Conservation (phyloP, 1,284 basidiomycete genomes). For the Tranzscheliella williamsii region DNA sequence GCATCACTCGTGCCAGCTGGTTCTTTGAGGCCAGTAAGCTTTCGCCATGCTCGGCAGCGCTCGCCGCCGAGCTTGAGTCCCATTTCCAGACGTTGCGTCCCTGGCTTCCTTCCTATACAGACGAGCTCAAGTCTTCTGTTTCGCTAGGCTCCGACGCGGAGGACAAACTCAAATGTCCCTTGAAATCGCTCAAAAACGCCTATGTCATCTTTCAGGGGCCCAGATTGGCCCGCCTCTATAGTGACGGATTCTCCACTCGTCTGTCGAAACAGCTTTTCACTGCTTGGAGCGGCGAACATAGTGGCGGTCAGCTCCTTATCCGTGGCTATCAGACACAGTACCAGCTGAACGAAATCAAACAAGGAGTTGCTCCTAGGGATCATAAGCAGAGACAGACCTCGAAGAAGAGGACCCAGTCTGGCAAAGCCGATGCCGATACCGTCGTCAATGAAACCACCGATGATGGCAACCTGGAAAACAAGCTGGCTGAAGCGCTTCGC, state of each 20-base stretch:
- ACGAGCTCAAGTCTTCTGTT: slow-evolving; percentile 64
- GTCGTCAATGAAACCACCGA: not conserved
- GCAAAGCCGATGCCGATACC: too few species aligned
- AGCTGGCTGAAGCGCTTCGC: not conserved
- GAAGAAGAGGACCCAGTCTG: not conserved
- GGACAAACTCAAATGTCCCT: slow-evolving; percentile 65
- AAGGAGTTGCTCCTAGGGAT: not conserved
- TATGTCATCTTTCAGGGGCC: slow-evolving; percentile 66
- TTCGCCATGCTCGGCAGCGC: slow-evolving; percentile 63
- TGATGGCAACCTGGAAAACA: not conserved
- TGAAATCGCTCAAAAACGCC: slow-evolving; percentile 58
- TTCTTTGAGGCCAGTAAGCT: slow-evolving; percentile 64
- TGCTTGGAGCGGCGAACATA: slow-evolving; percentile 47
- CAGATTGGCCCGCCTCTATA: slow-evolving; percentile 62
- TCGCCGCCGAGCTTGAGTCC: slow-evolving; percentile 65
- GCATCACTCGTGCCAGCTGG: slow-evolving; percentile 65
- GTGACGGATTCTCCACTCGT: slow-evolving; percentile 38
- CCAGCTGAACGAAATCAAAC: slow-evolving; percentile 21
- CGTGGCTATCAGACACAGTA: slow-evolving; percentile 30
- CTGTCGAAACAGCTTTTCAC: slow-evolving; percentile 48
- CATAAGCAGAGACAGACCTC: too few species aligned
- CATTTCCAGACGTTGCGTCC: slow-evolving; percentile 49
- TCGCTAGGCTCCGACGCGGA: slow-evolving; percentile 64
- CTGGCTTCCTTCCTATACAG: slow-evolving; percentile 64
- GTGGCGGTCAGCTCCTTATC: slow-evolving; percentile 40